Conservation (phyloP, 2,329 filamentous ascomycete species). For the Pestalotiopsis sp. region DNA sequence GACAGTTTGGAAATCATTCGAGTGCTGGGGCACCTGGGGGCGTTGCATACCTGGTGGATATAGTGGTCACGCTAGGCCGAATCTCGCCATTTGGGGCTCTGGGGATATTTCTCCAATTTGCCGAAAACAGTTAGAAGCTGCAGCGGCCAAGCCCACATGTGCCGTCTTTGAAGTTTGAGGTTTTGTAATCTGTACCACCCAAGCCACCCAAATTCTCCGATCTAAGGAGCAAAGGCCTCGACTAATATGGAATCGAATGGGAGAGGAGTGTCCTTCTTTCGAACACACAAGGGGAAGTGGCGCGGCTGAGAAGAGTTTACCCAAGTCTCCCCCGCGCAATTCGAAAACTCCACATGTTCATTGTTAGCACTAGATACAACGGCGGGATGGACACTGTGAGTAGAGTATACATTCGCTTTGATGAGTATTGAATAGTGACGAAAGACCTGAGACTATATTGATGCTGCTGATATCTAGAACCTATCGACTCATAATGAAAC, state of each 20-base stretch:
- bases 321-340: background rate
- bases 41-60: background rate
- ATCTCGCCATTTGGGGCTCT: background rate
- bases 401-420: no score
- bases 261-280: background rate
- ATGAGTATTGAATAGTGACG: background rate
- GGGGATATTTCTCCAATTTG: background rate
- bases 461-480: background rate
- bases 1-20: background rate
- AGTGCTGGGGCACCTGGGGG: no score
- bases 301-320: background rate
- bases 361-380: background rate
- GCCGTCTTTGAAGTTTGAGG: background rate
- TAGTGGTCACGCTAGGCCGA: background rate
- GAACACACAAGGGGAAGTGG: no score
- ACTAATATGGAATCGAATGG: background rate
- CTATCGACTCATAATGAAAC: no score
- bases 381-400: background rate
- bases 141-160: background rate
- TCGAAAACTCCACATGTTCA: background rate
- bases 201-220: background rate
- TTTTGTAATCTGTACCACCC: background rate
- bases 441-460: background rate
- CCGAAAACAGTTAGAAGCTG: background rate
- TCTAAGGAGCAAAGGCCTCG: background rate